These are phyloP conservation scores for Nothophaeocryptopus gaeumannii DNA, from an alignment of 2,329 filamentous ascomycete species.

Conservation along the genomic window DNA sequence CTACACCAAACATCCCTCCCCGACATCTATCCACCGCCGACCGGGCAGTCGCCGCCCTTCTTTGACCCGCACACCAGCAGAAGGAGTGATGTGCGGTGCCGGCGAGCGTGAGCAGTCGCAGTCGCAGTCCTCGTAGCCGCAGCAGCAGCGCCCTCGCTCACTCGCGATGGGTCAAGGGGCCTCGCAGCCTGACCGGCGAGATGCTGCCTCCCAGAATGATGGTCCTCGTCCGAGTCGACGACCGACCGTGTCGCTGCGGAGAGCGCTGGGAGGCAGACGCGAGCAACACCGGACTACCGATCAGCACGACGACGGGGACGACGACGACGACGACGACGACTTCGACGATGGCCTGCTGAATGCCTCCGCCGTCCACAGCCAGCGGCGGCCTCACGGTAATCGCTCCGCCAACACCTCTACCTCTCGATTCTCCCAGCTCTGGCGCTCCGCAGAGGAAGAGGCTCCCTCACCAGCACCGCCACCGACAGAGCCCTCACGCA, in stretches of 20 bases:
- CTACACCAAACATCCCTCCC: no score
- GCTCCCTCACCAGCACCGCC: not conserved
- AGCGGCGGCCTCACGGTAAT: conserved; percentile 2
- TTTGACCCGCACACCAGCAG: no score
- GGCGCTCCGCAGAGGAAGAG: conserved; percentile 8
- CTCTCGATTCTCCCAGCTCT: conserved; percentile 16
- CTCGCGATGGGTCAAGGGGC: conserved; percentile 9
- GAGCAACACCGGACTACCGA: conserved; percentile 2
- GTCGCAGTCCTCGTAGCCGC: no score
- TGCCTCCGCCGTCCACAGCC: not conserved
- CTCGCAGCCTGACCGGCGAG: not conserved
- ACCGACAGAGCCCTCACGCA: conserved; percentile 8
- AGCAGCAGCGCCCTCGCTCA: no score
- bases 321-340: conserved; percentile 9
- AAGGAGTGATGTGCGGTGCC: no score
- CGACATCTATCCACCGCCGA: no score
- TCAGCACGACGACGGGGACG: conserved; percentile 6
- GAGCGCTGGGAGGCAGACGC: not conserved
- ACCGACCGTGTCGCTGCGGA: not conserved
- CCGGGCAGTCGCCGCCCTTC: no score
- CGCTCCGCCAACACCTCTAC: conserved; percentile 1
- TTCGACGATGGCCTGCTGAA: conserved; percentile 9
- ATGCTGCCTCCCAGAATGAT: not conserved
- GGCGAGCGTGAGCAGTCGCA: no score
- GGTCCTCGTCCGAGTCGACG: conserved; percentile 4